Evolutionary conservation across 2,329 filamentous ascomycete species (phyloP), one percentile per base, ranked within the genome.

Genomic region (Calonectria montana): DNA sequence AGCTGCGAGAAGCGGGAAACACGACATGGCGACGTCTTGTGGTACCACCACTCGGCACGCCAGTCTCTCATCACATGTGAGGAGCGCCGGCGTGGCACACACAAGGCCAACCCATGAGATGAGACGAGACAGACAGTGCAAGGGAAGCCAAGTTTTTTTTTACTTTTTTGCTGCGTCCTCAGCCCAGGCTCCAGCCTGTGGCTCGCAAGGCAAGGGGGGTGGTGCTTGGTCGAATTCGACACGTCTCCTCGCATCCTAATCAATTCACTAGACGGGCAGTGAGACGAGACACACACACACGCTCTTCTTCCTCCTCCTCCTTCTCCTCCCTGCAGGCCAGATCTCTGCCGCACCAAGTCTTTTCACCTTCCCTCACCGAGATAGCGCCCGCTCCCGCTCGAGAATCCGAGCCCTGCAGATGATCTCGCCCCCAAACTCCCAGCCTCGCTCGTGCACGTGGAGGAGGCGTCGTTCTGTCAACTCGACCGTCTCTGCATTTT

Each of bases 391-490:
- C 65, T n/a, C 47, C n/a, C 18, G 39, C 31, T 35, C 31, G 31
- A 35, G 31, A 35, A 50, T 65, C 50, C 29, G 50, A 47, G 41
- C 13, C 53, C 53, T 61, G 29, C 53, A 31, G 53, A 57, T 70
- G 35, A 76, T 77, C 69, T 69, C 18, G 63, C 68, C 75, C 75
- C 72, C 72, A 71, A 74, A 69, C 25, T 65, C 50, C 73, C 74
- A 74, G 59, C 73, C 68, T 73, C 72, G 50, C 59, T 55, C 48
- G 8, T 15, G 67, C 76, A 77, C 76, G 76, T 78, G 76, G 73
- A 62, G 39, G 47, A 35, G 31, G n/a, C 29, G 23, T 64, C 59
- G 59, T 69, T 55, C 25, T 57, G 23, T 23, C 66, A 50, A 35
- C 67, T 45, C 53, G 39, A 65, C 21, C 35, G 29, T 53, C 59